phyloP scores from a whole-genome alignment of 2,329 filamentous ascomycete genomes.

The Diplodia seriata region DNA sequence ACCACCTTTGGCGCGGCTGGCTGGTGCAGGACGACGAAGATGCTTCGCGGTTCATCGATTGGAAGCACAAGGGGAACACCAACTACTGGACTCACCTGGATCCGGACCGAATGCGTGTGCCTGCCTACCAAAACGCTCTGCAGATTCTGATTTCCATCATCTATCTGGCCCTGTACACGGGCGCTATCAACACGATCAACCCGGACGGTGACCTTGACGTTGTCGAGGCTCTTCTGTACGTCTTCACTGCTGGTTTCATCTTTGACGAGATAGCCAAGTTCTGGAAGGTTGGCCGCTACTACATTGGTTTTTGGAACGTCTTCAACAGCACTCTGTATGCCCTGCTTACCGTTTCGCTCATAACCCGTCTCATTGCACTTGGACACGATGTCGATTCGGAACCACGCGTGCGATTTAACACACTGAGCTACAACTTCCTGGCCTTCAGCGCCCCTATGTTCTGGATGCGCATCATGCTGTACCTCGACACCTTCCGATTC shows the following conservation, averaged over 20 bases:
- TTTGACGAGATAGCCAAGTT: constrained; percentile 88
- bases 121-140: constrained; percentile 88
- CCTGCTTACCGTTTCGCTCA: constrained; percentile 78
- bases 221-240: constrained; percentile 82
- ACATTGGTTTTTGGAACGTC: constrained; percentile 95
- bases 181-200: constrained; percentile 94
- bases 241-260: constrained; percentile 90
- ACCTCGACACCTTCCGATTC: constrained; percentile 91
- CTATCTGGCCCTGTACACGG: constrained; percentile 85
- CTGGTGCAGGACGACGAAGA: constrained; percentile 94
- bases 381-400: constrained; percentile 61
- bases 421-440: constrained; percentile 89
- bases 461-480: constrained; percentile 90
- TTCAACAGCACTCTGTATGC: constrained; percentile 88
- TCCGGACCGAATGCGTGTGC: constrained; percentile 91
- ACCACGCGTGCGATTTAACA: constrained; percentile 70
- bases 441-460: constrained; percentile 96
- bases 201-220: constrained; percentile 80
- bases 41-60: constrained; percentile 86
- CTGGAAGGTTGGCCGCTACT: constrained; percentile 91
- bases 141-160: constrained; percentile 85
- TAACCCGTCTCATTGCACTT: constrained; percentile 79
- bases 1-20: constrained; percentile 94
- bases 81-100: constrained; percentile 84
- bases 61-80: constrained; percentile 79